Conservation (phyloP, 352 stramenopile genomes). For the Globisporangium solare region DNA sequence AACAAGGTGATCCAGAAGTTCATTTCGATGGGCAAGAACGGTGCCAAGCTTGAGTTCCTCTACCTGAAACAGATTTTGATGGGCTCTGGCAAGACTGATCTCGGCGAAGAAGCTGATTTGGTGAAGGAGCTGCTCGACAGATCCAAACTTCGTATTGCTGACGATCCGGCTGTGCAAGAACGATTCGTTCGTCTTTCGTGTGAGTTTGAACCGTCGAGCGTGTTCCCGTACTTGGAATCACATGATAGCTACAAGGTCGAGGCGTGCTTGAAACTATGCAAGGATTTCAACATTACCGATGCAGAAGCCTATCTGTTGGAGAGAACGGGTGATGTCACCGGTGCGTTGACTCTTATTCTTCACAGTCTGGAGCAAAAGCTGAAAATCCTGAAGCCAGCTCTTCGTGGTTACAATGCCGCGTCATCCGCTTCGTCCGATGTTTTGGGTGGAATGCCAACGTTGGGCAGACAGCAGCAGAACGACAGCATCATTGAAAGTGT, state of each 20-base stretch:
- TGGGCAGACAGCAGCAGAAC: conserved; percentile 43
- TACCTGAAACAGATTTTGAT: conserved; percentile 82
- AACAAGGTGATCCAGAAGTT: conserved; percentile 85
- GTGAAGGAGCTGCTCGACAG: conserved; percentile 78
- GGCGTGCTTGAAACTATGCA: conserved; percentile 77
- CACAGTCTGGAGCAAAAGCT: conserved; percentile 91
- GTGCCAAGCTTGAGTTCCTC: conserved; percentile 72
- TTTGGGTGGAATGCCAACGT: conserved; percentile 17
- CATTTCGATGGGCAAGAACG: conserved; percentile 71
- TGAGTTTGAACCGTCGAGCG: conserved; percentile 68
- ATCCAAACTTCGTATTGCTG: conserved; percentile 74
- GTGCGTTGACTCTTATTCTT: conserved; percentile 90
- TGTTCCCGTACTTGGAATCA: conserved; percentile 79
- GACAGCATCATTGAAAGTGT: conserved; percentile 85
- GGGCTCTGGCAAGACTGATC: conserved; percentile 42
- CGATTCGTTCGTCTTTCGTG: conserved; percentile 77
- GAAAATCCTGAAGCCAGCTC: conserved; percentile 85
- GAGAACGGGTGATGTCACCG: conserved; percentile 90
- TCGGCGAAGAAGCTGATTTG: conserved; percentile 68
- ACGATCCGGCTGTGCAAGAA: conserved; percentile 79
- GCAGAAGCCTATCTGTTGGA: conserved; percentile 92
- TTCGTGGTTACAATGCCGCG: conserved; percentile 70
- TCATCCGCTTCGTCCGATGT: conserved; percentile 36
- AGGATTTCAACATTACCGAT: conserved; percentile 81
- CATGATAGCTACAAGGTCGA: conserved; percentile 89